phyloP scores from a whole-genome alignment of 345 rosid species.

The Eucalyptus coolabah region DNA sequence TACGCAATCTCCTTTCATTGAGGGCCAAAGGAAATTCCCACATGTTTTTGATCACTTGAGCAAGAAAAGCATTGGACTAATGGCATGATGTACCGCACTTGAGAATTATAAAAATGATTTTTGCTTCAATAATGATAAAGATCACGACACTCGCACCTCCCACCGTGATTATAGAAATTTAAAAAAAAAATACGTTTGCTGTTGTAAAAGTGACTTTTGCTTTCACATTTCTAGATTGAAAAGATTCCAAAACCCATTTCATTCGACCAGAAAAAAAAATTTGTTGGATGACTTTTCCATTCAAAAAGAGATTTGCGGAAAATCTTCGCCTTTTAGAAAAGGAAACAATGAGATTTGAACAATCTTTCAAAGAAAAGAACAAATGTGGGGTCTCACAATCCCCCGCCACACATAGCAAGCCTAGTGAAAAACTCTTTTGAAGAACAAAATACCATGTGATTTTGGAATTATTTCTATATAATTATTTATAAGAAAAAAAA shows the following conservation, averaged over 20 bases:
- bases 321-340: background rate
- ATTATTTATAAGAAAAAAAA: too few relatives aligned
- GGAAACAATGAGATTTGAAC: too few relatives aligned
- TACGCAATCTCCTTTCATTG: background rate
- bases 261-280: background rate
- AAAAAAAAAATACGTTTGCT: too few relatives aligned
- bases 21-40: background rate
- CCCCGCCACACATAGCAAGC: rapidly evolving
- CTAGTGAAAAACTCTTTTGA: background rate
- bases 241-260: background rate
- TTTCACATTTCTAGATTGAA: background rate
- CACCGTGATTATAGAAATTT: background rate
- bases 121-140: background rate
- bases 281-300: background rate
- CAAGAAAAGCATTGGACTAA: background rate
- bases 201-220: background rate
- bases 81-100: background rate
- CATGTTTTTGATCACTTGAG: background rate
- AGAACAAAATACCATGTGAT: too few relatives aligned
- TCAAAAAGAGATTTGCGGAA: background rate
- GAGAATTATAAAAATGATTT: background rate
- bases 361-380: too few relatives aligned
- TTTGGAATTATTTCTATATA: too few relatives aligned
- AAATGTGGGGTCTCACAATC: too few relatives aligned
- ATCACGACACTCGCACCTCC: background rate